phyloP scores from a whole-genome alignment of 1,284 basidiomycete species.

The Afroboletus lepidellus region DNA sequence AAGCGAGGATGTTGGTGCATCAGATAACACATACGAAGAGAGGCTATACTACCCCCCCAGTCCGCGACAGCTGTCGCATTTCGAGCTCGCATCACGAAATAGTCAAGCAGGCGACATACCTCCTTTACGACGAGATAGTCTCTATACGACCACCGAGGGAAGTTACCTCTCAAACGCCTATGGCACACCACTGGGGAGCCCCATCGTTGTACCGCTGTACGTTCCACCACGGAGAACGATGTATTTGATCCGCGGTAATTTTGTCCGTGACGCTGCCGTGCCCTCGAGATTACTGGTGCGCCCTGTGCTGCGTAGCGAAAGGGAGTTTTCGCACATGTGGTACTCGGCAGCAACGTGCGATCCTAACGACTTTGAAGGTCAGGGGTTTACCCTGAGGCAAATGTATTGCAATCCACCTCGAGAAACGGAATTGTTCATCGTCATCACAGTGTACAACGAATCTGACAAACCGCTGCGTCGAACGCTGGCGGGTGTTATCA shows the following conservation, averaged over 20 bases:
- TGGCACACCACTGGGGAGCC: conserved; percentile 55
- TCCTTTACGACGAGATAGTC: conserved; percentile 49
- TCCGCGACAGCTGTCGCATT: conserved; percentile 26
- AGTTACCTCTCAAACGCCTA: conserved; percentile 40
- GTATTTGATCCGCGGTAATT: conserved; percentile 89
- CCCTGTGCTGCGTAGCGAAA: conserved; percentile 69
- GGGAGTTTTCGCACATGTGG: conserved; percentile 94
- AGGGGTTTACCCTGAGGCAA: conserved; percentile 81
- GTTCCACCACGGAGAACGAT: no score
- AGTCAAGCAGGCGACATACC: conserved; percentile 59
- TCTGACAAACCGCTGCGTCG: conserved; percentile 77
- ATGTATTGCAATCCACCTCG: conserved; percentile 81
- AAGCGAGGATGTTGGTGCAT: no score
- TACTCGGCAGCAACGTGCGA: conserved; percentile 93
- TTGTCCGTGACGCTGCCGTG: conserved; percentile 85
- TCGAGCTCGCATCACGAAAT: conserved; percentile 39
- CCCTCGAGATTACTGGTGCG: conserved; percentile 81
- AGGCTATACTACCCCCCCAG: no score
- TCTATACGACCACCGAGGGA: conserved; percentile 40
- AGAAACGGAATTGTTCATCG: conserved; percentile 84
- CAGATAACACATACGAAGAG: no score
- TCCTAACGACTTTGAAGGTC: conserved; percentile 82
- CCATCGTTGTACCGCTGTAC: no score
- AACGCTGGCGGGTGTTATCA: conserved; percentile 92
- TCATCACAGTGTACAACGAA: conserved; percentile 81